Conservation (phyloP, 768 basidiomycete genomes). For the Podaxis carcinomalis region DNA sequence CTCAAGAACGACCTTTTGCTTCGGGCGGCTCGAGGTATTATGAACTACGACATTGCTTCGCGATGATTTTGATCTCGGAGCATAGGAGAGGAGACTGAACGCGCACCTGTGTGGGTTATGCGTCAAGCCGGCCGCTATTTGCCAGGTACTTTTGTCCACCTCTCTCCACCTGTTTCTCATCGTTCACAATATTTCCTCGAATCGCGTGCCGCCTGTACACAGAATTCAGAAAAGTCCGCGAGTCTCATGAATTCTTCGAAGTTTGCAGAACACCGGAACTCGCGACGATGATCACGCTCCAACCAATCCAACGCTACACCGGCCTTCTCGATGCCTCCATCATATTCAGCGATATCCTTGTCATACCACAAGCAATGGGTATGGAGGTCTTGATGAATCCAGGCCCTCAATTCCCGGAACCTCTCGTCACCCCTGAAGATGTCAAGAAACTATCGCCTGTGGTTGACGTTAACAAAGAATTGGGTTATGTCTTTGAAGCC, state of each 20-base stretch:
- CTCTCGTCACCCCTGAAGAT: slow-evolving; percentile 76
- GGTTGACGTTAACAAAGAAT: slow-evolving; percentile 79
- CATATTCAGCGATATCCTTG: slow-evolving; percentile 98
- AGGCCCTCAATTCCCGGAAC: slow-evolving; percentile 83
- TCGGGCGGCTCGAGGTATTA: slow-evolving; percentile 77
- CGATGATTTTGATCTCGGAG: slow-evolving; percentile 1
- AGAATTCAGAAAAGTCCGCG: slow-evolving; percentile 90
- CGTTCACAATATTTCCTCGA: not conserved
- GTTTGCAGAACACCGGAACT: slow-evolving; percentile 90
- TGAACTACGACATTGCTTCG: not conserved
- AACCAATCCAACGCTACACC: slow-evolving; percentile 86
- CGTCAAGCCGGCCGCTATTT: slow-evolving; percentile 94
- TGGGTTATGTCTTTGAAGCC: slow-evolving; percentile 91
- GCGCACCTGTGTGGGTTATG: slow-evolving; percentile 99
- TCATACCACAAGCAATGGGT: slow-evolving; percentile 96
- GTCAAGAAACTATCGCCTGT: slow-evolving; percentile 50
- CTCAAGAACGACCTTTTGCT: slow-evolving; percentile 86
- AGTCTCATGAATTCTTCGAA: slow-evolving; percentile 90
- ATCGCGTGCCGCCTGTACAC: not conserved
- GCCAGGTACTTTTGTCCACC: slow-evolving; percentile 56
- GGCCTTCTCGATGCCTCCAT: slow-evolving; percentile 92
- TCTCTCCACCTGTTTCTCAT: slow-evolving; percentile 10
- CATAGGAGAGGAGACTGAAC: slow-evolving; percentile 77
- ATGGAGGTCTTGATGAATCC: slow-evolving; percentile 95
- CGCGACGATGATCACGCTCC: slow-evolving; percentile 85